Evolutionary conservation across 2,329 filamentous ascomycete genomes (phyloP), one percentile per base, ranked within the genome.

Genomic region (Dothiorella sarmentorum): DNA sequence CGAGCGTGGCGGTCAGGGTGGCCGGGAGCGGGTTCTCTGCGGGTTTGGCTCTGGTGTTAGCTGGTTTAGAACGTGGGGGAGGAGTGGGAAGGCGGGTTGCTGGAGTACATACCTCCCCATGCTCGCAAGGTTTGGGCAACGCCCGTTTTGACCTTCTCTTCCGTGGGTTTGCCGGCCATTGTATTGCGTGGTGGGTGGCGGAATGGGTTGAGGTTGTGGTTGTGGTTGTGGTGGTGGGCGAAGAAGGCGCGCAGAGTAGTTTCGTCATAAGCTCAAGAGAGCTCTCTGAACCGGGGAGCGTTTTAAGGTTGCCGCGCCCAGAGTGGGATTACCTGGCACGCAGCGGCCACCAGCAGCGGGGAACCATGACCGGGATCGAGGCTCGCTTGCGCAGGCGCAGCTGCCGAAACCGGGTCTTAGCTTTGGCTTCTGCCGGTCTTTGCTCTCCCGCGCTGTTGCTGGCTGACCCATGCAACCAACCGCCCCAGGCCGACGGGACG

Each of bases 1-100:
- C 82, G 42, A 89, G 76, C 7, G 85, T 86, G 59, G 86, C 86
- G 42, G 87, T 80, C 11, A 86, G 71, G 10, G 82, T 85, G 22
- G 86, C 82, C 2, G 86, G 84, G 29, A 89, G 79, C 7, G 35
- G 55, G 27, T 58, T 51, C 7, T 38, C 56, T 51, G 18, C n/a
- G n/a, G n/a, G n/a, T n/a, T 15, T 29, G 29, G 18, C 10, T 7
- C 4, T 11, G 38, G 20, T 10, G 20, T 47, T 29, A 43, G 43
- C 20, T 35, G n/a, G 18, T 24, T 3, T 11, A 7, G 20, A n/a
- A 24, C 10, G n/a, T n/a, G n/a, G n/a, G n/a, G n/a, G n/a, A n/a
- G n/a, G n/a, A n/a, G n/a, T n/a, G n/a, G n/a, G n/a, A n/a, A n/a
- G n/a, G n/a, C n/a, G n/a, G n/a, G n/a, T n/a, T n/a, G n/a, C n/a